Percentiles rank a stretch among this genome's conserved stretches.
phyloP scores from a whole-genome alignment of 129 eudicot genomes.

The Sambucus nigra region DNA sequence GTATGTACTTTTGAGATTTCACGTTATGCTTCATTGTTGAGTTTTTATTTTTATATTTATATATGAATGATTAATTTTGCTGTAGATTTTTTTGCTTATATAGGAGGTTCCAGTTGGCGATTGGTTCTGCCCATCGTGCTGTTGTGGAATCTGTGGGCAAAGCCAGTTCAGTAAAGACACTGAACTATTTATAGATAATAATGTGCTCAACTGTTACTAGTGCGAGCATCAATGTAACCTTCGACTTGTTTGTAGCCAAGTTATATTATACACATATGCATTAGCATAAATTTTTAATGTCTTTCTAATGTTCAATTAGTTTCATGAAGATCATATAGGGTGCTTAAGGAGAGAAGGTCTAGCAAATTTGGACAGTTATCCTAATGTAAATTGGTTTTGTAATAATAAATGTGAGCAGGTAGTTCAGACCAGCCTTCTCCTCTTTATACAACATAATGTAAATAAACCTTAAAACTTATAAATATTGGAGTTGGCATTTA shows the following conservation, averaged over 20 bases:
- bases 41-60: conserved; percentile 7
- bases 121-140: conserved; percentile 94
- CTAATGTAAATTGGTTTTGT: conserved; percentile 61
- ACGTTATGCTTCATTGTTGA: neutral
- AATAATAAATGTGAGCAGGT: conserved; percentile 64
- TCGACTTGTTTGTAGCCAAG: neutral
- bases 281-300: neutral
- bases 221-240: conserved; percentile 65
- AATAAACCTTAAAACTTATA: too few species aligned
- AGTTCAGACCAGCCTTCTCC: neutral
- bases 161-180: conserved; percentile 17
- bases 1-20: conserved; percentile 17
- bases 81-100: conserved; percentile 4
- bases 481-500: too few species aligned
- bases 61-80: conserved; percentile 1
- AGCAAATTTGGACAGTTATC: conserved; percentile 13
- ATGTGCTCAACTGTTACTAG: conserved; percentile 46
- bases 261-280: conserved; percentile 1
- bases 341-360: conserved; percentile 48
- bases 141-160: conserved; percentile 68
- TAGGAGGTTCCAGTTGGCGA: conserved; percentile 85
- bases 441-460: too few species aligned
- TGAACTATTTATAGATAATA: conserved; percentile 18
- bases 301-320: conserved; percentile 5
- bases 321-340: conserved; percentile 55